Evolutionary conservation across 306 rosid genomes (phyloP).

Genomic region (Pyrus pyrifolia): DNA sequence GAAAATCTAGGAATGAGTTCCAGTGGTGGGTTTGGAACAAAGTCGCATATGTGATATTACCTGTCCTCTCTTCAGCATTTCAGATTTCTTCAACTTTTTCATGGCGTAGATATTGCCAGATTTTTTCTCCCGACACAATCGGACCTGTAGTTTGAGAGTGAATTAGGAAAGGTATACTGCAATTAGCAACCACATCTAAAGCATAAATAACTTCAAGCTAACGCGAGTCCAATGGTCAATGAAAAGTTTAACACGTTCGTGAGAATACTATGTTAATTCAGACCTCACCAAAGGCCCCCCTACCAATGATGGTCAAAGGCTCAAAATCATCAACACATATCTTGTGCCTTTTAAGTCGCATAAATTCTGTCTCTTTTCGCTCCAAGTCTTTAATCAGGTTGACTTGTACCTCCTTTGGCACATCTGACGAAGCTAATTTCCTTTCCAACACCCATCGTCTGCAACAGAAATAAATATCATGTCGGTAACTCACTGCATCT

Average conservation of each 20-base stretch:
- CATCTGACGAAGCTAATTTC: slow-evolving; percentile 82
- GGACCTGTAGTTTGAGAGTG: slow-evolving; percentile 55
- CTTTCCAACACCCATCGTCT: slow-evolving; percentile 96
- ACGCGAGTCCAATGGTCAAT: not conserved
- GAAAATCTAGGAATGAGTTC: slow-evolving; percentile 3
- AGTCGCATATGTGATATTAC: slow-evolving; percentile 34
- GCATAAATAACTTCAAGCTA: slow-evolving; percentile 4
- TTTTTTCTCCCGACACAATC: slow-evolving; percentile 97
- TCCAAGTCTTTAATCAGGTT: slow-evolving; percentile 92
- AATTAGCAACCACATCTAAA: slow-evolving; percentile 8
- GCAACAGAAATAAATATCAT: slow-evolving; percentile 17
- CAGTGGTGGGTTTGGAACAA: slow-evolving; percentile 2
- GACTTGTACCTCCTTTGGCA: slow-evolving; percentile 80
- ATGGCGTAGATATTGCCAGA: slow-evolving; percentile 96
- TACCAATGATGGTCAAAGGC: slow-evolving; percentile 88
- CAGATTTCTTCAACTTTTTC: slow-evolving; percentile 98
- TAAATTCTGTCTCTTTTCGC: slow-evolving; percentile 92
- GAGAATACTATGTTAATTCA: slow-evolving; percentile 25
- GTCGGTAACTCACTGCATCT: slow-evolving; percentile 1
- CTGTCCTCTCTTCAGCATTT: slow-evolving; percentile 98
- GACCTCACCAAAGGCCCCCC: slow-evolving; percentile 99
- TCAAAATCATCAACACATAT: slow-evolving; percentile 95
- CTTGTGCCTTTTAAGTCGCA: slow-evolving; percentile 92
- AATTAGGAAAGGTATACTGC: slow-evolving; percentile 20
- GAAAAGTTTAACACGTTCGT: not conserved